Conservation (phyloP, 2,329 filamentous ascomycete species). For the Colletotrichum sp. region DNA sequence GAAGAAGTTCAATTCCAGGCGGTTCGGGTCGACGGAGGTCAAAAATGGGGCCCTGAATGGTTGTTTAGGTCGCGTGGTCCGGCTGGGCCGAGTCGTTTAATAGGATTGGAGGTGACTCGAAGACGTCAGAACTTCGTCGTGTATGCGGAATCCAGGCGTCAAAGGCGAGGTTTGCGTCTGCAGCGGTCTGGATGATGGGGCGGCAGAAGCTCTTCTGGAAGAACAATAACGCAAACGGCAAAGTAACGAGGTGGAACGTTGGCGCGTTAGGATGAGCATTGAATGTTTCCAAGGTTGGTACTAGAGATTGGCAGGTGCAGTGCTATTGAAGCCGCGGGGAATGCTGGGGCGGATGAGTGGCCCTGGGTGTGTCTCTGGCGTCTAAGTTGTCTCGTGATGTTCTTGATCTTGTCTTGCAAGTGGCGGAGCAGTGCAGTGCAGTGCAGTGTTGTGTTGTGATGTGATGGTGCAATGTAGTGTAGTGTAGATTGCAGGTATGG, state of each 20-base stretch:
- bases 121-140: neutral
- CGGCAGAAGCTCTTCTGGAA: neutral
- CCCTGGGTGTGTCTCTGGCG: neutral
- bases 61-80: neutral
- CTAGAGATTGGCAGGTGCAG: neutral
- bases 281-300: constrained; percentile 15
- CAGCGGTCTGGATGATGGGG: neutral
- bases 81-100: neutral
- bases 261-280: constrained; percentile 21
- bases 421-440: neutral
- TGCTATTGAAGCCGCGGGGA: neutral
- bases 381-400: neutral
- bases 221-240: constrained; percentile 14
- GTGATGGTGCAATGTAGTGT: neutral
- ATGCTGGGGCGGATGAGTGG: constrained; percentile 6
- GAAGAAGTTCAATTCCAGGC: neutral
- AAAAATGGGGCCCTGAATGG: neutral
- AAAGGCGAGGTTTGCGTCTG: neutral
- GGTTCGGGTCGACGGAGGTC: neutral
- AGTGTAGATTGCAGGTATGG: neutral
- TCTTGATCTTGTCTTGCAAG: neutral
- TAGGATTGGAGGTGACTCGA: neutral
- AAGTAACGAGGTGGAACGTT: constrained; percentile 16
- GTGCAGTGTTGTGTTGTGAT: neutral
- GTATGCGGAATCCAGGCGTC: neutral